A percentile compares a stretch with the other conserved stretches of the same genome.
Conservation (phyloP, 1,284 basidiomycete species). For the Moesziomyces sp. region DNA sequence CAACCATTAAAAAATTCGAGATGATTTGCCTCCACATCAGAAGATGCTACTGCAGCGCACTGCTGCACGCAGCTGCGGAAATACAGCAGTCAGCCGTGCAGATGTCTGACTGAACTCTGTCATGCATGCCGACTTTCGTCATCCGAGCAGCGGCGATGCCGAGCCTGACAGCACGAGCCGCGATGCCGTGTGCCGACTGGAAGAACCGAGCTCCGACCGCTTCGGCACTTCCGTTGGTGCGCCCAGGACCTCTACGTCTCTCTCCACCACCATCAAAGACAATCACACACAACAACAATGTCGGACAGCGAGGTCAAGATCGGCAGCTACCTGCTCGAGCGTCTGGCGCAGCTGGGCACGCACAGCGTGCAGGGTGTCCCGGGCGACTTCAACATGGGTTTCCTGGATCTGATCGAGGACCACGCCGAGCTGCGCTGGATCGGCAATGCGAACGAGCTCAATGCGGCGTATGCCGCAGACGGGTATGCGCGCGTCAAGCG, state of each 20-base stretch:
- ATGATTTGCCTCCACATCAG: background rate
- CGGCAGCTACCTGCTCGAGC: constrained; percentile 61
- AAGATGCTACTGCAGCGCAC: background rate
- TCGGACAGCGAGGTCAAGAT: constrained; percentile 47
- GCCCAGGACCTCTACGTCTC: background rate
- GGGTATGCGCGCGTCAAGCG: constrained; percentile 80
- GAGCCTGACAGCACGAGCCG: background rate
- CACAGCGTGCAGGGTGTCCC: constrained; percentile 86
- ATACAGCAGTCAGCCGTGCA: background rate
- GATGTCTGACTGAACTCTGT: background rate
- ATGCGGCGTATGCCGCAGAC: constrained; percentile 84
- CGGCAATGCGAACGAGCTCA: constrained; percentile 76
- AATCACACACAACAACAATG: constrained; percentile 15
- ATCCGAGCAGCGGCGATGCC: background rate
- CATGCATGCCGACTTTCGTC: background rate
- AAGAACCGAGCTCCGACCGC: no score
- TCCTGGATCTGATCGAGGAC: constrained; percentile 83
- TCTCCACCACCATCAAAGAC: background rate
- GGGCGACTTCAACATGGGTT: constrained; percentile 86
- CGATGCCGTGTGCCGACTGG: no score
- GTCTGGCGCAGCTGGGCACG: constrained; percentile 59
- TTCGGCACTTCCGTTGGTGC: background rate
- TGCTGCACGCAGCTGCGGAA: background rate
- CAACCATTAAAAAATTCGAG: background rate
- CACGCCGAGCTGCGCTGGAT: constrained; percentile 81